Conservation (phyloP, 1,139 yeast species). For the Diutina ranongensis region DNA sequence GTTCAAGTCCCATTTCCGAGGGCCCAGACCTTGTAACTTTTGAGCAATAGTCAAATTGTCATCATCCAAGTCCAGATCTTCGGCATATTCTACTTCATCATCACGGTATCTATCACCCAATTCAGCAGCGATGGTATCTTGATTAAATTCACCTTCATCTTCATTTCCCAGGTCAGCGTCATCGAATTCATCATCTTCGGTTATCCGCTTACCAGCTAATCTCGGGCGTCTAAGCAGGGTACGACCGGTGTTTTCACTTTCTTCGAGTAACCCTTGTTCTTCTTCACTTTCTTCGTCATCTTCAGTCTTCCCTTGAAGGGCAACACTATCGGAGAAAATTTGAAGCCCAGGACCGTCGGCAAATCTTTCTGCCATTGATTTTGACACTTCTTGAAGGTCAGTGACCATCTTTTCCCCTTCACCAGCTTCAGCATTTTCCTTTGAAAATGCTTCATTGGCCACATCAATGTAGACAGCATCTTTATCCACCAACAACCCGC, state of each 20-base stretch:
- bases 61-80: slow-evolving; percentile 28
- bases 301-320: slow-evolving; percentile 20
- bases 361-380: slow-evolving; percentile 50
- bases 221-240: slow-evolving; percentile 46
- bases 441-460: slow-evolving; percentile 54
- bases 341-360: slow-evolving; percentile 62
- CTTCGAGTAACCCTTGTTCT: slow-evolving; percentile 13
- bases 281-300: slow-evolving; percentile 22
- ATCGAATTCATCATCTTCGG: slow-evolving; percentile 40
- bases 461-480: slow-evolving; percentile 96
- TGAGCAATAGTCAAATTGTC: slow-evolving; percentile 34
- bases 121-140: slow-evolving; percentile 15
- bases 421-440: slow-evolving; percentile 50
- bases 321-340: slow-evolving; percentile 51
- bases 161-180: slow-evolving; percentile 21
- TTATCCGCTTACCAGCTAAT: slow-evolving; percentile 41
- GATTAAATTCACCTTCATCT: slow-evolving; percentile 25
- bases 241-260: slow-evolving; percentile 38
- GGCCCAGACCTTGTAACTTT: slow-evolving; percentile 26
- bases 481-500: slow-evolving; percentile 92
- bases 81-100: slow-evolving; percentile 39
- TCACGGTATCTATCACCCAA: slow-evolving; percentile 31
- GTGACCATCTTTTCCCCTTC: slow-evolving; percentile 79
- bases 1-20: slow-evolving; percentile 66
- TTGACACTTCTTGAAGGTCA: slow-evolving; percentile 59